Conservation (phyloP, 2,329 filamentous ascomycete species). For the Talaromyces sp. region DNA sequence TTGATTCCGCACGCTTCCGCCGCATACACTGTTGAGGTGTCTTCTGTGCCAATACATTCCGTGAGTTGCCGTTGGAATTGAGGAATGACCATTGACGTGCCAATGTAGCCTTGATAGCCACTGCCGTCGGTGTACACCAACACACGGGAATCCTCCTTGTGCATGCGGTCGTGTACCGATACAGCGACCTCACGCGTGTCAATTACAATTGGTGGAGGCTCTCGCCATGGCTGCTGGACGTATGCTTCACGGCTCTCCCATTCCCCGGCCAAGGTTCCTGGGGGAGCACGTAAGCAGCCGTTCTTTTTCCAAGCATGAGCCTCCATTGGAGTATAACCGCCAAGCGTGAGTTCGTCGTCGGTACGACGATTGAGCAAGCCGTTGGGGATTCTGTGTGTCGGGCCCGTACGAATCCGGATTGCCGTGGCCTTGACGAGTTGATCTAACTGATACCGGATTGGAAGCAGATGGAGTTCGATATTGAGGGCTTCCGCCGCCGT, state of each 20-base stretch:
- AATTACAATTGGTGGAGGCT: conserved; percentile 15
- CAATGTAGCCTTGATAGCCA: conserved; percentile 1
- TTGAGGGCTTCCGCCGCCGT: too few relatives aligned
- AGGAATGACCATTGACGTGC: background rate
- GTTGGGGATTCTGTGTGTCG: background rate
- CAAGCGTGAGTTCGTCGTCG: background rate
- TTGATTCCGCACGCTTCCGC: background rate
- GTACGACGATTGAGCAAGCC: background rate
- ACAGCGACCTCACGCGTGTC: background rate
- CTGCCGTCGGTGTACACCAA: conserved; percentile 1
- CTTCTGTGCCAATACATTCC: background rate
- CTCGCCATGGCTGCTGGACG: conserved; percentile 15
- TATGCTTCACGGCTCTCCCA: conserved; percentile 18
- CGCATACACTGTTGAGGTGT: background rate
- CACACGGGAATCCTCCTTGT: background rate
- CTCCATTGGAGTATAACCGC: conserved; percentile 11
- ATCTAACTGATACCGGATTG: background rate
- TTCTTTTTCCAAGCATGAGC: background rate
- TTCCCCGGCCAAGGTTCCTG: background rate
- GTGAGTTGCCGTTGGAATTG: background rate
- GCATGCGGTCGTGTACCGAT: background rate
- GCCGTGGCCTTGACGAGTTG: background rate
- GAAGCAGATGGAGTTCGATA: too few relatives aligned
- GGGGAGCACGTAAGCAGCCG: conserved; percentile 3
- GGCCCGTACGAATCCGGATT: background rate